Base-by-base conservation (phyloP, 164 flowering plant species). In the Aristolochia fimbriata region DNA sequence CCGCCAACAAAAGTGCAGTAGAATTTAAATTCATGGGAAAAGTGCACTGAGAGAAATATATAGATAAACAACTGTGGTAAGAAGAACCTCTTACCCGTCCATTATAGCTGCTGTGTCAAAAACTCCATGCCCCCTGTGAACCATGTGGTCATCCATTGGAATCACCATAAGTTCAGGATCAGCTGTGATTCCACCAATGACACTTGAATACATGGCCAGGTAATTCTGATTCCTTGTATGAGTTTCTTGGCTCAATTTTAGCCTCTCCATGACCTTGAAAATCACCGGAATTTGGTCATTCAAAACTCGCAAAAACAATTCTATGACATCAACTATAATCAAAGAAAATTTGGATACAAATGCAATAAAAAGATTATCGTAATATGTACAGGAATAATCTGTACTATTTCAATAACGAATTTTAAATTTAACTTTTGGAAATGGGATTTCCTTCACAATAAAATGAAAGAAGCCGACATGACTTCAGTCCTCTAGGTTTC, bases 61-160 rank as follows among this genome's bases (percentile, higher is more conserved):
- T 37, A 37, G 43, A 37, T 3, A 37, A 7, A 37, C 43, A 37
- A 7, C 43, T 3, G 9, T 3, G 43, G 4, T 37, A 7, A 61
- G 1, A 31, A 27, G 37, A 16, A 51, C 59, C 15, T 72, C 82
- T 73, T 55, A 91, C 96, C 96, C 96, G 31, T 87, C 83, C 63
- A 80, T 60, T 46, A 92, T 85, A 7, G 88, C 84, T 15, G 96
- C 95, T 47, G 96, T 92, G 64, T 92, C 98, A 51, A 88, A 88
- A 68, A 92, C 96, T 57, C 93, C 96, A 61, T 92, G 98, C 20
- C 98, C 98, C 69, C 95, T 71, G 70, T 92, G 98, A 60, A 89
- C 96, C 84, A 92, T 85, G 73, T 89, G 98, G 60, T 92, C 98
- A 65, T 89, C 93, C 71, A 89, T 71, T 41, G 96, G 95, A 53